Evolutionary conservation across 441 rosid genomes (phyloP), one percentile per base, ranked within the genome.

Genomic region (Raphanus hybrid): DNA sequence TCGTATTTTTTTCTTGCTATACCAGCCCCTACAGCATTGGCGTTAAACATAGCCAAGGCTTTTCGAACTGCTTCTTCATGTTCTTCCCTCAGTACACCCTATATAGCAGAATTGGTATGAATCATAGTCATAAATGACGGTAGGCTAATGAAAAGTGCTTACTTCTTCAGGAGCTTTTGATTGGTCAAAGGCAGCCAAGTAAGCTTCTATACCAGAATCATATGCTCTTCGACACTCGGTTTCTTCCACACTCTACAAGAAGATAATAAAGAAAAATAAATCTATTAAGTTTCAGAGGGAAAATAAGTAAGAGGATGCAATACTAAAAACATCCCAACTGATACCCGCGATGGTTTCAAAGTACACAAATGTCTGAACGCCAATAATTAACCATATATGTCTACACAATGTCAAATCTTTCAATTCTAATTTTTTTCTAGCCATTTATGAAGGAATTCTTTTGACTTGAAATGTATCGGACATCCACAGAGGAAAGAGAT

Each of bases 171-270:
- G 96, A 9, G 91, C 86, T 82, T 89, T 90, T 71, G 92, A 85
- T 39, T 87, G 88, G 78, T 94, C 90, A 84, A 92, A 91, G 76
- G 84, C 61, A 50, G 92, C 80, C 90, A 76, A 86, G 77, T 93
- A 94, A 50, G 81, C 68, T 78, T 91, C 98, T 0, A 89, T 69
- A 60, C 96, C 99, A 82, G 86, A 85, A 74, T 96, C 98, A 86
- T 86, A 88, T 65, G 99, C 98, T 83, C 86, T 87, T 60, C 93
- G 91, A 71, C 98, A 92, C 81, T 96, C 99, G 12, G 97, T 87
- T 87, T 96, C 99, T 86, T 96, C 99, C 14, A 96, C 99, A 84
- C 97, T 94, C 99, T 96, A 78, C 69, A 84, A 66, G 48, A 59
- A 16, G 62, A 71, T 32, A 77, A 29, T 63, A 39, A 66, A 71